Conservation (phyloP, 2,329 filamentous ascomycete species). For the Bipolaris sorokiniana region DNA sequence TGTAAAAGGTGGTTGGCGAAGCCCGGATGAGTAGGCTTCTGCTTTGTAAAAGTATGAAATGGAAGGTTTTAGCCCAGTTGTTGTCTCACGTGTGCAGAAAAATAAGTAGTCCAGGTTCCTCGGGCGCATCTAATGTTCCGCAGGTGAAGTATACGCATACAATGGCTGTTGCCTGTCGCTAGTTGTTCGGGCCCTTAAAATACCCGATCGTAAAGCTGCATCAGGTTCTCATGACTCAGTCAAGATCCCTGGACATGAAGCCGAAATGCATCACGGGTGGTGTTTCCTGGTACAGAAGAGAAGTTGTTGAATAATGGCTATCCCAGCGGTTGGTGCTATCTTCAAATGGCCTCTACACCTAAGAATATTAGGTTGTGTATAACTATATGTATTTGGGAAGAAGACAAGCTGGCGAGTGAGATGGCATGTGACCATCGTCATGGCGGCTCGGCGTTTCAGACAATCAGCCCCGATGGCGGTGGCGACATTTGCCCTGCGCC, state of each 20-base stretch:
- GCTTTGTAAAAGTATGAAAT: slow-evolving; percentile 35
- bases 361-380: no score
- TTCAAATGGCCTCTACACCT: no score
- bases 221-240: not conserved
- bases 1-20: slow-evolving; percentile 15
- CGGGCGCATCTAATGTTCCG: not conserved
- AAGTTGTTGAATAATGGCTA: no score
- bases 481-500: slow-evolving; percentile 28
- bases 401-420: slow-evolving; percentile 6
- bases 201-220: not conserved
- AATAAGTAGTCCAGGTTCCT: not conserved
- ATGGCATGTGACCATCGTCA: slow-evolving; percentile 27
- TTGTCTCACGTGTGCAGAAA: not conserved
- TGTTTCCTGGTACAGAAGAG: not conserved
- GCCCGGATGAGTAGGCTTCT: slow-evolving; percentile 9
- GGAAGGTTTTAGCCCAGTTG: slow-evolving; percentile 10
- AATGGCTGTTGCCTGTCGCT: not conserved
- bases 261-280: not conserved
- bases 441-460: slow-evolving; percentile 17
- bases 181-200: not conserved
- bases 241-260: not conserved
- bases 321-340: no score
- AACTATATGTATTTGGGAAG: not conserved
- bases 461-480: slow-evolving; percentile 15
- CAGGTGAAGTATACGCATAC: not conserved